Base-by-base conservation (phyloP, 1,284 basidiomycete species). In the Stereum hirsutum region DNA sequence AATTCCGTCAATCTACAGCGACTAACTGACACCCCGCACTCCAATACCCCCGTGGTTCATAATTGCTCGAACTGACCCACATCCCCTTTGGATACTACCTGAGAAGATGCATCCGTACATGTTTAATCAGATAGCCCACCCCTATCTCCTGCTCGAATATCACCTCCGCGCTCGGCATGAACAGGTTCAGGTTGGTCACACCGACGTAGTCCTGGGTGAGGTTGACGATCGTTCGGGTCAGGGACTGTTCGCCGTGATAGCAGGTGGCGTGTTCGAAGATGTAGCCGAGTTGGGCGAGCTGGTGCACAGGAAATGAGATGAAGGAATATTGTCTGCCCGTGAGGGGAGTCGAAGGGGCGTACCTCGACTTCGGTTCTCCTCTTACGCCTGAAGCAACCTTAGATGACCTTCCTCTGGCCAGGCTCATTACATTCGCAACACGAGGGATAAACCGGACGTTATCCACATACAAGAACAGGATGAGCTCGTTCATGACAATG, bases 391-490 rank as follows among this genome's bases (percentile, higher is more conserved):
- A 98, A 99, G 64, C 89, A 93, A 53, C 75, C 89, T 75, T 89
- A 99, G 27, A 99, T 76, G 43, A 99, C 90, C 63, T 99, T 99
- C 43, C 96, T 77, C 60, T 99, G 96, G 63, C 94, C 95, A n/a
- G 96, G 96, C 64, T 99, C 51, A 99, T 71, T 28, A 96, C 96
- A 59, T 99, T 96, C 5, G 86, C 83, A 14, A 92, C 78, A 1
- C 89, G 91, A 15, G 96, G 90, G 53, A 99, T 94, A 15, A 95
- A 94, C 55, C 92, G 90, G 55, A 98, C 78, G 55, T 96, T 96
- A 61, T 99, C 96, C 4, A 96, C 96, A 92, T 99, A 98, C 2
- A 95, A 99, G 75, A 99, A 99, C 23, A 98, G 74, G 51, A 99
- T 98, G 37, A 99, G 71, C 61, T 99, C 96, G 64, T 84, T 92